Evolutionary conservation across 345 rosid species (phyloP), one percentile per base, ranked within the genome.

Genomic region (Aquilaria yunnanensis): DNA sequence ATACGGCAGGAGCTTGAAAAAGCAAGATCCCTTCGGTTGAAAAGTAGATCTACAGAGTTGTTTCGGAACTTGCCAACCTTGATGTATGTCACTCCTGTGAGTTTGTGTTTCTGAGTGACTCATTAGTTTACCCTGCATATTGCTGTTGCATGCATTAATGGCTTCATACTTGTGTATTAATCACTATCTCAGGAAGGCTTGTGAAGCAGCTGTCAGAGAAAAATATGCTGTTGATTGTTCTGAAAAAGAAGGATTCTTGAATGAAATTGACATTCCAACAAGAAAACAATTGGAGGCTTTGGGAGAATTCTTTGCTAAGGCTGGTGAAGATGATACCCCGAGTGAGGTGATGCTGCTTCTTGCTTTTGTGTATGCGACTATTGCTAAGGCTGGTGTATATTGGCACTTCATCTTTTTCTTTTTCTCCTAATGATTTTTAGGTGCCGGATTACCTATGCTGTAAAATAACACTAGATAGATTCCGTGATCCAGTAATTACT

Each of bases 371-470:
- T 57, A 9, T 56, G 23, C 2, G 0, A 31, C 13, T 7, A 30
- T 23, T 41, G 23, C 23, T 16, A 16, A 16, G 23, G 23, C 23
- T 31, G 45, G 5, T 33, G 30, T 54, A 23, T 29, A n/a, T 67
- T 16, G 8, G 8, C 32, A 48, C 14, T 12, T 31, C 23, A 1
- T 32, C 41, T 7, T 13, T 45, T 14, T 66, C 31, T 29, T 31
- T 31, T 45, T 43, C 30, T 23, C 11, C 9, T 34, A 56, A 14
- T 14, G 32, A 31, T 54, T 70, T 72, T 6, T 82, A 94, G 99
- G 95, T 94, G 67, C 99, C 99, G 2, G 97, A 85, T 76, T 85
- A 83, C 64, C 73, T 90, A 9, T 90, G 99, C 61, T 88, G 99
- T 77, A 88, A 80, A 63, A 90, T 94, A 12, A 86, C 97, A 33